Base-by-base conservation (phyloP, 345 rosid species). In the Gossypioides kirkii region DNA sequence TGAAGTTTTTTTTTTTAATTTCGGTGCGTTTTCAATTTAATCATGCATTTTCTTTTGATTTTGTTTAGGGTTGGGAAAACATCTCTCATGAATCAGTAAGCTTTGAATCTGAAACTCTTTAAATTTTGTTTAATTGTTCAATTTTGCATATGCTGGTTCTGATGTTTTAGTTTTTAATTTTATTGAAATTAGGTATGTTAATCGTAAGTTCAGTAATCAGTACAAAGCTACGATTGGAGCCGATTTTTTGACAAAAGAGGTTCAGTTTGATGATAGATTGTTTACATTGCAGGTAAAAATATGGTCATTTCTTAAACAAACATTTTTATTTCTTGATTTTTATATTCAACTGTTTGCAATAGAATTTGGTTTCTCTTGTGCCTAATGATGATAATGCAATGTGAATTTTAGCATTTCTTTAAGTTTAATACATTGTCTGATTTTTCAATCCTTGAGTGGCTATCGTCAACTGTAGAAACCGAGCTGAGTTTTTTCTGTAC, bases 181-280 rank as follows among this genome's bases (percentile, higher is more conserved):
- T 52, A 50, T 55, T 26, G 52, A 20, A 50, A 54, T 80, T 82
- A 91, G 98, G 86, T 92, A 86, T 77, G 98, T 94, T 85, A 94
- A 94, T 76, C 87, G 90, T 2, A 94, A 89, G 77, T 94, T 94
- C 67, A 92, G 92, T 68, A 94, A 90, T 81, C 97, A 94, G 79
- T 94, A 94, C 77, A 94, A 92, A 82, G 97, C 98, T 0, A 91
- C 98, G 13, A 94, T 94, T 42, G 98, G 97, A 74, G 97, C 94
- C 3, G 98, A 94, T 86, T 94, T 94, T 81, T 83, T 94, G 79
- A 90, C 96, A 6, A 91, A 91, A 81, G 98, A 94, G 86, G 91
- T 94, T 72, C 88, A 89, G 42, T 86, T 89, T 67, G 97, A 91
- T 81, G 98, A 94, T 78, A 89, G 93, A 71, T 76, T 88, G 76